phyloP scores from a whole-genome alignment of 495 filamentous ascomycete species.

The Penicillium flavigenum region DNA sequence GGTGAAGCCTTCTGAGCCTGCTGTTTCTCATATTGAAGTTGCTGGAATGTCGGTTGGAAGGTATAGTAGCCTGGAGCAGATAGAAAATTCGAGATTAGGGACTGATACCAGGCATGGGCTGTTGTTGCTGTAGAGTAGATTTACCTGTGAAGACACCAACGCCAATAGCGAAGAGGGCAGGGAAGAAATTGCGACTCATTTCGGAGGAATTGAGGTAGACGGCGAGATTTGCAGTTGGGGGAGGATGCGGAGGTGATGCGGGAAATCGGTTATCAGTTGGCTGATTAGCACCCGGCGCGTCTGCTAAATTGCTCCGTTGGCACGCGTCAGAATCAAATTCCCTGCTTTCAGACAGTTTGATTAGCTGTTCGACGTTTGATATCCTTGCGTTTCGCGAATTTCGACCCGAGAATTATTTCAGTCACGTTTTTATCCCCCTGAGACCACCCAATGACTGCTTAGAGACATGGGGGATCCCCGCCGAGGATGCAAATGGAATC shows the following conservation, averaged over 20 bases:
- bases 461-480: slow-evolving; percentile 44
- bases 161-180: slow-evolving; percentile 40
- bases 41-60: slow-evolving; percentile 31
- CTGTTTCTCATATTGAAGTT: slow-evolving; percentile 22
- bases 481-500: slow-evolving; percentile 55
- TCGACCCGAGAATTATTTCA: not conserved
- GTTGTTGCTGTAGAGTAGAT: not conserved
- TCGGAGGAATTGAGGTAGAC: slow-evolving; percentile 5
- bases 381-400: not conserved
- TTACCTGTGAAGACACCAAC: slow-evolving; percentile 44
- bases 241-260: slow-evolving; percentile 13
- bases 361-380: not conserved
- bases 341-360: not conserved
- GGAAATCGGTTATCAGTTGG: slow-evolving; percentile 12
- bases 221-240: slow-evolving; percentile 2
- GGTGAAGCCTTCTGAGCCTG: slow-evolving; percentile 9
- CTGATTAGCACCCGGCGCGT: slow-evolving; percentile 16
- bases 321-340: slow-evolving; percentile 34
- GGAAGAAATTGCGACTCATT: slow-evolving; percentile 46
- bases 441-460: slow-evolving; percentile 30
- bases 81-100: slow-evolving; percentile 21
- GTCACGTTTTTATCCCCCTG: not conserved
- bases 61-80: slow-evolving; percentile 31
- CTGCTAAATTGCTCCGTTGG: slow-evolving; percentile 22
- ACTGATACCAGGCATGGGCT: not conserved